phyloP scores from a whole-genome alignment of 2,329 filamentous ascomycete genomes.

The Ambrosiella cleistominuta region DNA sequence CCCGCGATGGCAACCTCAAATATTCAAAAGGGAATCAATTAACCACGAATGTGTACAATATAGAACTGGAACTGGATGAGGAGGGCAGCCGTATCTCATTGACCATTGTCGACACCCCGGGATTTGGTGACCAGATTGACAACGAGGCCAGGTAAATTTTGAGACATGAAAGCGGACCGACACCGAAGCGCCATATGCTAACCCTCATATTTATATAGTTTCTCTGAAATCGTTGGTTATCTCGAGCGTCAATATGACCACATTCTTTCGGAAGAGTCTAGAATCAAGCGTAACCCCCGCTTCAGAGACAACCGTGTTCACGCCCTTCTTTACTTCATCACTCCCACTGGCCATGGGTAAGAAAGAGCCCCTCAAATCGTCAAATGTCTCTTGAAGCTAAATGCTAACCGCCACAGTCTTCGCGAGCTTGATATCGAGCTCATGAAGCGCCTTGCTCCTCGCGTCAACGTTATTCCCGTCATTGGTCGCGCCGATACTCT shows the following conservation, averaged over 20 bases:
- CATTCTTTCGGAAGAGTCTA: conserved; percentile 95
- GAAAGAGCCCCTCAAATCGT: conserved; percentile 15
- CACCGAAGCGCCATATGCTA: conserved; percentile 6
- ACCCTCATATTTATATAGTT: conserved; percentile 34
- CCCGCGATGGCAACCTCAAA: not conserved
- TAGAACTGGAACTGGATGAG: conserved; percentile 90
- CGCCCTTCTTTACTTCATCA: conserved; percentile 97
- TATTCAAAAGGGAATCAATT: not conserved
- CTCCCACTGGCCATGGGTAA: conserved; percentile 86
- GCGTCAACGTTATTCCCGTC: conserved; percentile 96
- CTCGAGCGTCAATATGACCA: conserved; percentile 99
- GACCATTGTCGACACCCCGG: conserved; percentile 95
- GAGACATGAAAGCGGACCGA: not conserved
- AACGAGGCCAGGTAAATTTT: conserved; percentile 77
- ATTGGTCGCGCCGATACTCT: conserved; percentile 97
- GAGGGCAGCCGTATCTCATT: conserved; percentile 95
- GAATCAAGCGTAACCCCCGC: conserved; percentile 99
- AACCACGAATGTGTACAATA: not conserved
- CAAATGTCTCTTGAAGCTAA: not conserved
- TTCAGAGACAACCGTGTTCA: conserved; percentile 99
- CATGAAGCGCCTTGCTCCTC: conserved; percentile 96
- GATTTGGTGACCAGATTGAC: conserved; percentile 97
- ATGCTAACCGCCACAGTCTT: conserved; percentile 39
- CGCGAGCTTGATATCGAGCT: conserved; percentile 98
- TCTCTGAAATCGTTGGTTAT: conserved; percentile 93